Evolutionary conservation across 2,329 filamentous ascomycete genomes (phyloP).

Genomic region (Verticillium alfalfae): DNA sequence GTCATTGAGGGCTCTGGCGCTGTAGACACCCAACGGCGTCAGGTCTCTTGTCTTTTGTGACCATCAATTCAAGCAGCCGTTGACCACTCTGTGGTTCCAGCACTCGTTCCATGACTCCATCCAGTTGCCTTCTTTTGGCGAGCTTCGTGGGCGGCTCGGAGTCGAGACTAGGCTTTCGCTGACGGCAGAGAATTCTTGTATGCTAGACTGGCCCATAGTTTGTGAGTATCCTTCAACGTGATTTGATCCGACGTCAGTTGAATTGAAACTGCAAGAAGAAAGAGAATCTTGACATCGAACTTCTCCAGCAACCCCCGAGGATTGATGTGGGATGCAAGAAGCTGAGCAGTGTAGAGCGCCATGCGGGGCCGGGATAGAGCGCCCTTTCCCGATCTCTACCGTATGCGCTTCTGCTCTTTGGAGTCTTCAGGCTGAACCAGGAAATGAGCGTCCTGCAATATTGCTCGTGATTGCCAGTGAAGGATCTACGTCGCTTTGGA

Average conservation of each 20-base stretch:
- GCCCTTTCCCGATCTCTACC: constrained; percentile 61
- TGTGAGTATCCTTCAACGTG: constrained; percentile 33
- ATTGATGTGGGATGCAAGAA: constrained; percentile 42
- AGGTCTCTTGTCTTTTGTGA: constrained; percentile 35
- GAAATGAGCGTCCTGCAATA: constrained; percentile 64
- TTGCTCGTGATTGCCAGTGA: constrained; percentile 70
- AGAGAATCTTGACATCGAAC: constrained; percentile 44
- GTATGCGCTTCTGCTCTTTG: constrained; percentile 21
- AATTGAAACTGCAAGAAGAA: constrained; percentile 43
- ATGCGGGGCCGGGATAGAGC: constrained; percentile 71
- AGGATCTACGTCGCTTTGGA: constrained; percentile 46
- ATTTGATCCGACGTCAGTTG: constrained; percentile 51
- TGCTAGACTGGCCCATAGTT: constrained; percentile 39
- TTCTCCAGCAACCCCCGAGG: constrained; percentile 31
- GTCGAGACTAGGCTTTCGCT: constrained; percentile 36
- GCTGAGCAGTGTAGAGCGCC: constrained; percentile 60
- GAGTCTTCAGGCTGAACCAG: constrained; percentile 39
- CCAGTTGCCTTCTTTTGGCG: constrained; percentile 22
- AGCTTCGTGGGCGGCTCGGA: too few species aligned
- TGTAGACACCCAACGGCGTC: constrained; percentile 43
- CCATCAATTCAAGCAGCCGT: constrained; percentile 37
- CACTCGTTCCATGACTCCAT: constrained; percentile 30
- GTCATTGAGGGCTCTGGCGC: constrained; percentile 43
- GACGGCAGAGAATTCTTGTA: constrained; percentile 27
- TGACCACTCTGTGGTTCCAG: constrained; percentile 25